Percentiles rank a stretch among this genome's conserved stretches.
Evolutionary conservation across 805 yeast species (phyloP).

Genomic region (Cyberlindnera japonica): DNA sequence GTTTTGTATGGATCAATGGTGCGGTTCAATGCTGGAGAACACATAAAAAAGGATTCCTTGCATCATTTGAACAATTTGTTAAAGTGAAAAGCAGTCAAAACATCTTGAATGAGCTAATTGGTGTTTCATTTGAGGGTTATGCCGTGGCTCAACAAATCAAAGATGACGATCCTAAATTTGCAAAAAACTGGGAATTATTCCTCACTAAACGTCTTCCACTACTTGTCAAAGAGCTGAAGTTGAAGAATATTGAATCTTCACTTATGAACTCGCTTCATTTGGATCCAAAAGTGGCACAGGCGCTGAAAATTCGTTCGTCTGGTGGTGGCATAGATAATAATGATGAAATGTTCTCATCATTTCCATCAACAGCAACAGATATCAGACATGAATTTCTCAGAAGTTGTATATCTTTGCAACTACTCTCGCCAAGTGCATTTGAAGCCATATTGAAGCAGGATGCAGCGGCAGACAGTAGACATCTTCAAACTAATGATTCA

Average conservation of each 20-base stretch:
- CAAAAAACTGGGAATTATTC: constrained; percentile 43
- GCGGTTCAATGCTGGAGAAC: constrained; percentile 35
- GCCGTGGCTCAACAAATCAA: constrained; percentile 35
- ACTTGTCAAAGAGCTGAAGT: constrained; percentile 33
- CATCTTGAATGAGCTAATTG: constrained; percentile 37
- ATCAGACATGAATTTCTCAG: constrained; percentile 50
- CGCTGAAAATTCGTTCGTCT: constrained; percentile 20
- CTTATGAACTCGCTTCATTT: constrained; percentile 28
- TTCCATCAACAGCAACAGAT: constrained; percentile 43
- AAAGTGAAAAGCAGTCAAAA: constrained; percentile 28
- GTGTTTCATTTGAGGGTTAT: constrained; percentile 43
- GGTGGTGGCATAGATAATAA: constrained; percentile 15
- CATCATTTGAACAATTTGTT: constrained; percentile 32
- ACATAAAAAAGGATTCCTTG: constrained; percentile 28
- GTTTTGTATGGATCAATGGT: constrained; percentile 35
- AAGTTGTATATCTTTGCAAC: constrained; percentile 38
- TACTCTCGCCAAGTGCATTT: constrained; percentile 34
- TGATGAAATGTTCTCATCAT: constrained; percentile 51
- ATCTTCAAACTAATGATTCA: constrained; percentile 32
- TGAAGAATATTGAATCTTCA: constrained; percentile 27
- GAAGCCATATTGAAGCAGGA: constrained; percentile 37
- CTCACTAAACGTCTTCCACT: constrained; percentile 45
- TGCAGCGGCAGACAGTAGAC: constrained; percentile 34
- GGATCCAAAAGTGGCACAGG: constrained; percentile 33
- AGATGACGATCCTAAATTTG: constrained; percentile 31